phyloP scores from a whole-genome alignment of 148 eudicot genomes.

The Rhododendron griersonianum region DNA sequence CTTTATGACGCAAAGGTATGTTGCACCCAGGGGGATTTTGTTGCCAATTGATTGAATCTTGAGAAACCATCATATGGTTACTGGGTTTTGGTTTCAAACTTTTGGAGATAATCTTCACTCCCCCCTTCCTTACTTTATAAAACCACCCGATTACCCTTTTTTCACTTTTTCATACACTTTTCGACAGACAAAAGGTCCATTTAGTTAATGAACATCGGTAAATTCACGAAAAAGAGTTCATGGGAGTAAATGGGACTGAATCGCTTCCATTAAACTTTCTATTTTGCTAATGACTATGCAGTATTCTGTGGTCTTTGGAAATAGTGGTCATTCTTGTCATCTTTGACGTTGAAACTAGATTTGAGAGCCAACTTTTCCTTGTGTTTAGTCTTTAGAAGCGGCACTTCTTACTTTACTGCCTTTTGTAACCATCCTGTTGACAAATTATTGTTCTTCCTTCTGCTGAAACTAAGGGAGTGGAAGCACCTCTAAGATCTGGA shows the following conservation, averaged over 20 bases:
- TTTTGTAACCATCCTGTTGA: neutral
- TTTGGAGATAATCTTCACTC: neutral
- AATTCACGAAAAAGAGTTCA: neutral
- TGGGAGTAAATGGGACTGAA: neutral
- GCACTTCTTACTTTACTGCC: too few species aligned
- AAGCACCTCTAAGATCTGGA: neutral
- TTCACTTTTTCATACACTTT: neutral
- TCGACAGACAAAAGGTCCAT: neutral
- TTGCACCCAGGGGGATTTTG: neutral
- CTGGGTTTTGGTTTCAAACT: neutral
- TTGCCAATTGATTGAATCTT: neutral
- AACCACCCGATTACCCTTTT: neutral
- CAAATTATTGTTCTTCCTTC: neutral
- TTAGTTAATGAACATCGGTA: neutral
- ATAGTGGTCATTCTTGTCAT: neutral
- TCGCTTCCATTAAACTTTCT: neutral
- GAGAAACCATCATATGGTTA: neutral
- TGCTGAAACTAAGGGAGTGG: neutral
- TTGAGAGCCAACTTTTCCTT: too few species aligned
- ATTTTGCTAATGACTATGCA: neutral
- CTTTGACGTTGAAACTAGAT: neutral
- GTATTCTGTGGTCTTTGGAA: neutral
- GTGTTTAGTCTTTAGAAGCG: too few species aligned
- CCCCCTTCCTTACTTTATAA: neutral
- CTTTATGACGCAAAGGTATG: slow-evolving; percentile 1